Conservation (phyloP, 495 filamentous ascomycete species). For the Filosporella fistucella region DNA sequence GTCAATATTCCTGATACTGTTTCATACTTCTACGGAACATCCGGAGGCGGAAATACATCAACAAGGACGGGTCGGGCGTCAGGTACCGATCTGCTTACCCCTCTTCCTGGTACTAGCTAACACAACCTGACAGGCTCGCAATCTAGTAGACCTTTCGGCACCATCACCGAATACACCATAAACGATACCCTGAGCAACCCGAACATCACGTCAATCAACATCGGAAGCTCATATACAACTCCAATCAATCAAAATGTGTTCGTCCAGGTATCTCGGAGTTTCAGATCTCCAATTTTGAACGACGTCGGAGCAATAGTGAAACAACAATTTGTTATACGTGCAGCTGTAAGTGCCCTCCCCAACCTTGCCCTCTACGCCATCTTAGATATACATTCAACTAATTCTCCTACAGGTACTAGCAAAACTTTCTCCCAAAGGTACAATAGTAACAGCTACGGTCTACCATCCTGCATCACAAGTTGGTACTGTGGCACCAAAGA, state of each 20-base stretch:
- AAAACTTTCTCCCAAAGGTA: not conserved
- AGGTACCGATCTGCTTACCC: not conserved
- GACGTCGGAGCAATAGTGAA: not conserved
- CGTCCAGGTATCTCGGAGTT: not conserved
- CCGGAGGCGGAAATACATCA: not conserved
- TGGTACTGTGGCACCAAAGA: not conserved
- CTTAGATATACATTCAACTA: not conserved
- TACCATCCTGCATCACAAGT: not conserved
- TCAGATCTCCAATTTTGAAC: not conserved
- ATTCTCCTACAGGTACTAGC: not conserved
- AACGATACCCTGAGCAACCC: not conserved
- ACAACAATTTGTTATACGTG: not conserved
- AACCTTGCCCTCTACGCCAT: not conserved
- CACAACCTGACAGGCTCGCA: not conserved
- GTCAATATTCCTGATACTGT: not conserved
- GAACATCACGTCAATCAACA: not conserved
- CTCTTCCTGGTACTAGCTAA: not conserved
- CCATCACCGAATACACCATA: not conserved
- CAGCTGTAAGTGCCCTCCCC: not conserved
- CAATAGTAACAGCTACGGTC: not conserved
- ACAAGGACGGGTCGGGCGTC: constrained; percentile 1
- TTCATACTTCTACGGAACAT: not conserved
- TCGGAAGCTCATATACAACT: not conserved
- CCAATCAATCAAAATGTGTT: not conserved
- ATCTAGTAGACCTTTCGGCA: not conserved